phyloP scores from a whole-genome alignment of 2,329 filamentous ascomycete species.

The Amauroascus niger region DNA sequence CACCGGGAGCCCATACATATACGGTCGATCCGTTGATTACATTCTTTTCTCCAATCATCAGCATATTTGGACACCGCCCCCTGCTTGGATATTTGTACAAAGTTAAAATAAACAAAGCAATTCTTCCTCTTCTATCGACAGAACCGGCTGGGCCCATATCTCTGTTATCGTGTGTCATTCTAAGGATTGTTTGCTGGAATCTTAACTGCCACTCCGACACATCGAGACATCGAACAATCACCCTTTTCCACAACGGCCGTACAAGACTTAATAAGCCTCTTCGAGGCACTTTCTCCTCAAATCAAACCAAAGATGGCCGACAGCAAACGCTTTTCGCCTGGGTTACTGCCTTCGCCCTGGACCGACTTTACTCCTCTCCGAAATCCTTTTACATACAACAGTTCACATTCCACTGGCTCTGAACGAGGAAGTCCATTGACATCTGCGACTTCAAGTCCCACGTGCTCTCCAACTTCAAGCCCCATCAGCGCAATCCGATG shows the following conservation, averaged over 20 bases:
- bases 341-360: conserved; percentile 21
- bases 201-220: background rate
- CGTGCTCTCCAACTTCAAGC: conserved; percentile 25
- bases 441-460: conserved; percentile 25
- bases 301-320: conserved; percentile 12
- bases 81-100: conserved; percentile 9
- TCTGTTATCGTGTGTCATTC: background rate
- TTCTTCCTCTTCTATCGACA: background rate
- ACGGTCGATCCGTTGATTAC: conserved; percentile 15
- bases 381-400: conserved; percentile 25
- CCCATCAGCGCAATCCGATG: conserved; percentile 21
- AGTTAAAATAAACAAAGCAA: background rate
- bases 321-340: conserved; percentile 2
- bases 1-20: background rate
- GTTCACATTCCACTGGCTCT: conserved; percentile 19
- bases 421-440: conserved; percentile 24
- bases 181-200: background rate
- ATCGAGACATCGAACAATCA: background rate
- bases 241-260: conserved; percentile 16
- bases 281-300: conserved; percentile 17
- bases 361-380: conserved; percentile 25
- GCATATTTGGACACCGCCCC: background rate
- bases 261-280: conserved; percentile 19
- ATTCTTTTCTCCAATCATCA: background rate
- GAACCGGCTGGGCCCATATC: conserved; percentile 6